Base-by-base conservation (phyloP, 345 rosid genomes). In the Psidium guajava region DNA sequence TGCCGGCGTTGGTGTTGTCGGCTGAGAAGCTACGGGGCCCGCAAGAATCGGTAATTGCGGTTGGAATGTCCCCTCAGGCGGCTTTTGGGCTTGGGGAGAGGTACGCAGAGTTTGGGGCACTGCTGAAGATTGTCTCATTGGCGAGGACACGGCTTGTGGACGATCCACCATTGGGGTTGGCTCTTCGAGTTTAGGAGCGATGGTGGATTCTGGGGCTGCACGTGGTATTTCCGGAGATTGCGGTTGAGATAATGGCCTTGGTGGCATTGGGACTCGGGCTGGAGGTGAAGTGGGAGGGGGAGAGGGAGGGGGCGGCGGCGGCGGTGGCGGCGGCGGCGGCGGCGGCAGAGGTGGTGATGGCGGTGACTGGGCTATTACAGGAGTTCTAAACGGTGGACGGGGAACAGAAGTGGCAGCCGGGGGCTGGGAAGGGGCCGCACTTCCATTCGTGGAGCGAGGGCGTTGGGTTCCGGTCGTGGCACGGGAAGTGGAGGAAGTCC, bases 331-430 rank as follows among this genome's bases (percentile, higher is more conserved):
- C 5, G 50, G 49, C 14, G 91, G 59, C 3, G 88, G 82, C 57
- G 36, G 87, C 14, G 59, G 10, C 2, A 59, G 18, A 6, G 42
- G n/a, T 3, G 44, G n/a, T 5, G 2, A 81, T 0, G 40, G 49
- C 14, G 92, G 59, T 11, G 87, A 84, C 4, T 84, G 87, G 55
- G 91, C 90, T 59, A 87, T 85, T 49, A 89, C 94, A 1, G 93
- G 84, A 10, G 96, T 91, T 57, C 88, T 90, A 86, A 92, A 90
- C n/a, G 93, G 89, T 13, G 91, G 92, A 40, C 87, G 90, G 82
- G 82, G 93, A 81, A 9, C 77, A 69, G 77, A 69, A 69, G 25
- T 21, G 25, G 80, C 25, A 8, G 85, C 59, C 14, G 86, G 84
- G 40, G 89, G 90, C 74, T 55, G 91, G 54, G 91, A 27, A 10